Evolutionary conservation across 2,329 filamentous ascomycete species (phyloP).

Genomic region (Aspergillus amoenus): DNA sequence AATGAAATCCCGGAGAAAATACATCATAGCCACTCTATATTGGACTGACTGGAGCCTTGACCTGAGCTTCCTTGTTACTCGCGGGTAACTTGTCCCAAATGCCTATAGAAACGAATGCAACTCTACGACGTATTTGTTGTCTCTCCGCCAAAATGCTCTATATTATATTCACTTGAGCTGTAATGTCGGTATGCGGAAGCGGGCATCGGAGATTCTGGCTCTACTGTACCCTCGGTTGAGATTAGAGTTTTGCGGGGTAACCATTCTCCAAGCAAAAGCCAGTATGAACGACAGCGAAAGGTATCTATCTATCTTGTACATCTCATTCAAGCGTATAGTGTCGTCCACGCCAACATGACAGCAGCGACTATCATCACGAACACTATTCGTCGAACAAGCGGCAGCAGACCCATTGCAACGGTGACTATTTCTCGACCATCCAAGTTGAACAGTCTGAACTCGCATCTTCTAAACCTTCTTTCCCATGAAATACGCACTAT

Average conservation of each 20-base stretch:
- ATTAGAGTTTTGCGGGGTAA: not conserved
- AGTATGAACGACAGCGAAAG: no score
- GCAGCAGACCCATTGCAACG: no score
- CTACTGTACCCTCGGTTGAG: not conserved
- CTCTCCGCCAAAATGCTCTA: not conserved
- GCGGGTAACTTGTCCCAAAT: not conserved
- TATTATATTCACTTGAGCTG: not conserved
- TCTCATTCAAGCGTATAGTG: no score
- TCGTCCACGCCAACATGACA: no score
- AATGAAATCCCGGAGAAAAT: not conserved
- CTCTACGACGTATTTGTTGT: not conserved
- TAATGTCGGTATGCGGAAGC: not conserved
- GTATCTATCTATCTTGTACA: no score
- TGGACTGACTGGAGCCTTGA: not conserved
- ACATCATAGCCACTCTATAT: not conserved
- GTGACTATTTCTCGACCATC: constrained; percentile 26
- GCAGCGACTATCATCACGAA: no score
- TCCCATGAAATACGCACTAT: not conserved
- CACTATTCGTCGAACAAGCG: no score
- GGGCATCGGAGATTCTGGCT: not conserved
- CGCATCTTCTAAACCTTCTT: not conserved
- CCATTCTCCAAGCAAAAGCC: no score
- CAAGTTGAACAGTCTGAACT: constrained; percentile 30
- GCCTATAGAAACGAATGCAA: not conserved
- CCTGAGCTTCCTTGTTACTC: not conserved